phyloP scores from a whole-genome alignment of 768 basidiomycete genomes.

The Dentipellis sp. region DNA sequence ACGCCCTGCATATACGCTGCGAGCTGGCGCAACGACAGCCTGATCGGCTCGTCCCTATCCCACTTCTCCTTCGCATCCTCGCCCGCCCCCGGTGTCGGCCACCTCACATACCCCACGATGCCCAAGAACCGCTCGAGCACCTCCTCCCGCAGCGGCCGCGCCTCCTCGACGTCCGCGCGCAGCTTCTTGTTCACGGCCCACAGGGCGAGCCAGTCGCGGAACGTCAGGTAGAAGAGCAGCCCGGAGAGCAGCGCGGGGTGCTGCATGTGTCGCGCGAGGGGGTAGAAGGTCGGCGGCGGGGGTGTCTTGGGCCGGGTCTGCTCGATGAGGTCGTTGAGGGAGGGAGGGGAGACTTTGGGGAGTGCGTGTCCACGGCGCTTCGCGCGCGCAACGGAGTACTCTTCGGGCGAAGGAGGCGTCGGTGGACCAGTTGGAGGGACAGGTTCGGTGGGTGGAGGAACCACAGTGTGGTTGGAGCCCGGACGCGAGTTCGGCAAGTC shows the following conservation, averaged over 20 bases:
- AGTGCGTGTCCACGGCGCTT: slow-evolving; percentile 31
- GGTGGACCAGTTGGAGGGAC: slow-evolving; percentile 9
- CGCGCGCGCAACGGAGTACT: slow-evolving; percentile 31
- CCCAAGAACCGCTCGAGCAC: slow-evolving; percentile 61
- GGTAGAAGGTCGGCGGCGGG: slow-evolving; percentile 26
- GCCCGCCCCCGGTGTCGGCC: slow-evolving; percentile 26
- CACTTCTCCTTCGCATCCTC: not conserved
- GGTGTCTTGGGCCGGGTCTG: slow-evolving; percentile 10
- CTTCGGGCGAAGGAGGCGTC: slow-evolving; percentile 24
- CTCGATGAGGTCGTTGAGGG: slow-evolving; percentile 23
- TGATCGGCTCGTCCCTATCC: slow-evolving; percentile 41
- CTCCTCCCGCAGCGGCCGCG: slow-evolving; percentile 44
- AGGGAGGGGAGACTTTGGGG: slow-evolving; percentile 28
- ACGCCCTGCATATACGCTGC: slow-evolving; percentile 75
- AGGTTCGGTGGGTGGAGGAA: no score
- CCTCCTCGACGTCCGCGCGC: slow-evolving; percentile 38
- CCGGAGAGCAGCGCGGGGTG: slow-evolving; percentile 40
- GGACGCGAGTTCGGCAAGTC: no score
- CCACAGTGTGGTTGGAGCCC: no score
- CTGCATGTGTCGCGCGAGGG: slow-evolving; percentile 47
- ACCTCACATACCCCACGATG: slow-evolving; percentile 65
- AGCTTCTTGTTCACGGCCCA: slow-evolving; percentile 48
- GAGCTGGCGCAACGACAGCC: slow-evolving; percentile 66
- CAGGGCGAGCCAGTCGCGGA: slow-evolving; percentile 61
- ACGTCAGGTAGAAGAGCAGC: slow-evolving; percentile 57